A percentile compares a stretch with the other conserved stretches of the same genome.
phyloP scores from a whole-genome alignment of 768 basidiomycete species.

The Phylloporus rhodoxanthus region DNA sequence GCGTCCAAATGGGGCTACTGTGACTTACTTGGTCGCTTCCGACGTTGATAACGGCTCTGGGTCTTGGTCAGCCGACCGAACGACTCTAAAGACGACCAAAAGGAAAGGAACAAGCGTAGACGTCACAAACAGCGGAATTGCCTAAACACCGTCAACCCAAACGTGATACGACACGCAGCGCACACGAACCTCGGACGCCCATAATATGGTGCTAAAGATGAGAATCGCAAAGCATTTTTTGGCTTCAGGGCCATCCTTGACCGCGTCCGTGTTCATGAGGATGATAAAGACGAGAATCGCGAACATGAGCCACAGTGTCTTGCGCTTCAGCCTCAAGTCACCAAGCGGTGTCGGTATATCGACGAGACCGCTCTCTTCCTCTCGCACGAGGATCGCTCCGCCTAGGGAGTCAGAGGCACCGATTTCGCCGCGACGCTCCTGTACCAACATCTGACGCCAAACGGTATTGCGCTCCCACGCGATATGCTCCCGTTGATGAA shows the following conservation, averaged over 20 bases:
- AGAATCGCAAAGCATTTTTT: conserved; percentile 90
- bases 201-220: conserved; percentile 83
- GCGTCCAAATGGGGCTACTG: not conserved
- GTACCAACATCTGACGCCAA: conserved; percentile 92
- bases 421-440: conserved; percentile 56
- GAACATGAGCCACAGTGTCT: conserved; percentile 50
- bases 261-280: conserved; percentile 54
- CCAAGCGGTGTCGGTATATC: conserved; percentile 62
- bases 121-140: conserved; percentile 96
- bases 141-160: conserved; percentile 41
- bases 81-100: conserved; percentile 77
- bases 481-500: conserved; percentile 87
- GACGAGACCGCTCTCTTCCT: conserved; percentile 33
- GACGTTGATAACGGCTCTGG: conserved; percentile 46
- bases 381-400: conserved; percentile 44
- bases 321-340: conserved; percentile 56
- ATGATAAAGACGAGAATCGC: conserved; percentile 54
- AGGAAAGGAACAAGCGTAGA: conserved; percentile 85
- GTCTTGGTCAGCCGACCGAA: conserved; percentile 47
- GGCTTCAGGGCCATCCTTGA: conserved; percentile 58
- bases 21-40: conserved; percentile 74
- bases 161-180: not conserved
- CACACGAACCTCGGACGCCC: conserved; percentile 86
- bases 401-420: conserved; percentile 32
- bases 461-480: conserved; percentile 98